Evolutionary conservation across 495 filamentous ascomycete genomes (phyloP).

Genomic region (Parachaetomium inaequale): DNA sequence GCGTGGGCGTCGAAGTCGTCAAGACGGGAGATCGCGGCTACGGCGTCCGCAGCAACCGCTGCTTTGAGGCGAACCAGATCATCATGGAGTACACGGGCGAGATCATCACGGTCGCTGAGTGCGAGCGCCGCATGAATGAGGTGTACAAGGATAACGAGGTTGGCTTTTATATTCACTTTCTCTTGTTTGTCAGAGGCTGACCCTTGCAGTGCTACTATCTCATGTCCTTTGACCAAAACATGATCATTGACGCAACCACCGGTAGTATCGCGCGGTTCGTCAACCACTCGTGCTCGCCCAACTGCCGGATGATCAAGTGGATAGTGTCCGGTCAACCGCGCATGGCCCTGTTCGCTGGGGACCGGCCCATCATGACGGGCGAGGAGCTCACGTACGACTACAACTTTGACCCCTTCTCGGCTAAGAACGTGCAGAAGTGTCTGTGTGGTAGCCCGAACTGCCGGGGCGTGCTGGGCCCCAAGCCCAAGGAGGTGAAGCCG

Average conservation of each 20-base stretch:
- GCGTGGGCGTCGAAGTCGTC: constrained; percentile 89
- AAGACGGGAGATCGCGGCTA: constrained; percentile 86
- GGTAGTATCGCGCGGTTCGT: constrained; percentile 96
- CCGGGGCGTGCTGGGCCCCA: constrained; percentile 73
- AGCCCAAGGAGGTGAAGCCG: constrained; percentile 56
- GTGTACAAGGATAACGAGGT: constrained; percentile 91
- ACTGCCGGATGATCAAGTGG: constrained; percentile 96
- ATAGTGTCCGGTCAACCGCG: constrained; percentile 91
- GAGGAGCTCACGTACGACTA: constrained; percentile 99
- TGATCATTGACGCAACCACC: constrained; percentile 96
- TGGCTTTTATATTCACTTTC: constrained; percentile 23
- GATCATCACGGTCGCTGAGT: constrained; percentile 91
- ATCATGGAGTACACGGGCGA: constrained; percentile 98
- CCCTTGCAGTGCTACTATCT: constrained; percentile 80
- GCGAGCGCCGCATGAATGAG: constrained; percentile 86
- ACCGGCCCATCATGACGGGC: constrained; percentile 82
- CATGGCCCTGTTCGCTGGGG: constrained; percentile 95
- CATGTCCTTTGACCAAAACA: constrained; percentile 97
- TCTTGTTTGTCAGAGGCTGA: constrained; percentile 16
- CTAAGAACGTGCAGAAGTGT: constrained; percentile 79
- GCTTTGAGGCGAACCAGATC: constrained; percentile 85
- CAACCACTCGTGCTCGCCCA: constrained; percentile 96
- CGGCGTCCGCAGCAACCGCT: constrained; percentile 84
- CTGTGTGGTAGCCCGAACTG: constrained; percentile 74
- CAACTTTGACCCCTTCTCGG: constrained; percentile 90